Percentiles rank a stretch among this genome's conserved stretches.
Evolutionary conservation across 768 basidiomycete species (phyloP).

Genomic region (Epithele typhae): DNA sequence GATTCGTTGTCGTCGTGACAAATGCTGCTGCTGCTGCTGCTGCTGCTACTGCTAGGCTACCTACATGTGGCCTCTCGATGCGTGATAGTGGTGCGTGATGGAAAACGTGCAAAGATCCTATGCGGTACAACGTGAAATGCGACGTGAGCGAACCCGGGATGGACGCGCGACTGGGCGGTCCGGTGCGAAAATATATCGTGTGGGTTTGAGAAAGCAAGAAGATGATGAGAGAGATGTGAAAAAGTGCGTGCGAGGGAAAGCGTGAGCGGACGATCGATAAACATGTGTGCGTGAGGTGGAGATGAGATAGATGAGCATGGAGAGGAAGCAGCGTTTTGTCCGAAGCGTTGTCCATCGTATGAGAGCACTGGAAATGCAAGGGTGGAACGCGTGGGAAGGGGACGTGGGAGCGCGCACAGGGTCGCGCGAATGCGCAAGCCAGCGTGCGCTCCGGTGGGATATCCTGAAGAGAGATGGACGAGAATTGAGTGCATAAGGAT

Average conservation of each 20-base stretch:
- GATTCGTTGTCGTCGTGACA: conserved; percentile 2
- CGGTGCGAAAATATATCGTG: too few relatives aligned
- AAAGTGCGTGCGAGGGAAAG: not conserved
- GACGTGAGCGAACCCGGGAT: too few relatives aligned
- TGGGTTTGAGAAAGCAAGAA: too few relatives aligned
- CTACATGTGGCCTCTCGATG: not conserved
- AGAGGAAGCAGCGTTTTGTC: not conserved
- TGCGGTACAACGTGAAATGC: not conserved
- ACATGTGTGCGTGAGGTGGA: too few relatives aligned
- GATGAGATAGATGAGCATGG: not conserved
- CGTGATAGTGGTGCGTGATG: not conserved
- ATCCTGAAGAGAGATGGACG: not conserved
- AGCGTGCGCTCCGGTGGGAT: not conserved
- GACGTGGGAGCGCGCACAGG: not conserved
- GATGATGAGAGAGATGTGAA: not conserved
- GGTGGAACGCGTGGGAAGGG: not conserved
- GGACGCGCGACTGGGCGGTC: too few relatives aligned
- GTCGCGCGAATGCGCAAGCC: conserved; percentile 3
- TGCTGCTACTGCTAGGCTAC: not conserved
- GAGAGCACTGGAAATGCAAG: not conserved
- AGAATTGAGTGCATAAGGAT: conserved; percentile 16
- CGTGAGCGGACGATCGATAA: too few relatives aligned
- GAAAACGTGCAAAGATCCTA: not conserved
- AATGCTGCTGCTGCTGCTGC: too few relatives aligned
- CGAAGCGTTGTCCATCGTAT: too few relatives aligned